These are phyloP conservation scores for Fomitiporia mediterranea DNA, from an alignment of 1,284 basidiomycete species.

Conservation along the genomic window DNA sequence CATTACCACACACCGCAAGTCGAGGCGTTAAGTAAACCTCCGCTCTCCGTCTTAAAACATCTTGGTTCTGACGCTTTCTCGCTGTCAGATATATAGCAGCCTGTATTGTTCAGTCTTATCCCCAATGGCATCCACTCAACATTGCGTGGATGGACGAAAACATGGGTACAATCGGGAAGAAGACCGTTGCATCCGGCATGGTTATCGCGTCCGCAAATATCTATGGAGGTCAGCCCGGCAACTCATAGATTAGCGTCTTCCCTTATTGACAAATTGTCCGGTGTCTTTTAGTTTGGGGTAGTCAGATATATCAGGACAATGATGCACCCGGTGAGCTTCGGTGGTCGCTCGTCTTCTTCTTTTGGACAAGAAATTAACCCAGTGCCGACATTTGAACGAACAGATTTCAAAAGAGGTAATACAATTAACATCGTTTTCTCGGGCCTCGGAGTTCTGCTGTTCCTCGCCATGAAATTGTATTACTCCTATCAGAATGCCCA, in stretches of 20 bases:
- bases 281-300: conserved; percentile 12
- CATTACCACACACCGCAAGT: conserved; percentile 28
- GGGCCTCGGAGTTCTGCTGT: conserved; percentile 29
- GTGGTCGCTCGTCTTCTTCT: background rate
- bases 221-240: conserved; percentile 20
- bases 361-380: background rate
- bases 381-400: background rate
- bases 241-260: background rate
- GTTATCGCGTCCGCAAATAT: conserved; percentile 35
- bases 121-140: conserved; percentile 35
- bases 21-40: conserved; percentile 24
- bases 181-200: conserved; percentile 33
- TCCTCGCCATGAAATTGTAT: conserved; percentile 33
- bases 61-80: background rate
- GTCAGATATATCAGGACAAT: conserved; percentile 34
- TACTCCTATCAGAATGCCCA: conserved; percentile 30
- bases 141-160: conserved; percentile 39
- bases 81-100: conserved; percentile 32
- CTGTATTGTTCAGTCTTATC: conserved; percentile 34
- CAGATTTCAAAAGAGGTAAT: conserved; percentile 36
- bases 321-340: conserved; percentile 31
- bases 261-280: too few species aligned
- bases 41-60: background rate
- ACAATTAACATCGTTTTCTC: conserved; percentile 36
- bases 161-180: conserved; percentile 33